Conservation (phyloP, 2,329 filamentous ascomycete species). For the Neopestalotiopsis sp. region DNA sequence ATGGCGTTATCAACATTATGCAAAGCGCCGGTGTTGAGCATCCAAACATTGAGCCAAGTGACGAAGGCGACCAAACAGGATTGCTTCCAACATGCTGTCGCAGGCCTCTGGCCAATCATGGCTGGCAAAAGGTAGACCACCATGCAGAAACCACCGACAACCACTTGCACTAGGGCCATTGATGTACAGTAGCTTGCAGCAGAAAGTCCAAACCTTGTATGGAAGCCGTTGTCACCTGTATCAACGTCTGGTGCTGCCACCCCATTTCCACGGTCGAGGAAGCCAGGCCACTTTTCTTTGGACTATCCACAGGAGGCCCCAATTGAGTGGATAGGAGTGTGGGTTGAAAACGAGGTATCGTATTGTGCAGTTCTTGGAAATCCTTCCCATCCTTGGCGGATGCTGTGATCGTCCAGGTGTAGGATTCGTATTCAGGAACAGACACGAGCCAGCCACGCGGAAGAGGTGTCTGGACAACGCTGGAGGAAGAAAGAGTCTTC, state of each 20-base stretch:
- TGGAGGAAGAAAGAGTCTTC: not conserved
- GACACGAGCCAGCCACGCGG: not conserved
- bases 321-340: not conserved
- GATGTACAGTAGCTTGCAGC: conserved; percentile 11
- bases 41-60: not conserved
- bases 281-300: not conserved
- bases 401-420: not conserved
- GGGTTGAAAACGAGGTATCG: not conserved
- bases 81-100: not conserved
- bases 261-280: not conserved
- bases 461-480: not conserved
- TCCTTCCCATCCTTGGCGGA: not conserved
- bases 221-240: not conserved
- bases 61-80: not conserved
- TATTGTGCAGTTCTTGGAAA: not conserved
- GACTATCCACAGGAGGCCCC: not conserved
- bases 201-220: not conserved
- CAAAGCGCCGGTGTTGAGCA: not conserved
- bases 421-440: not conserved
- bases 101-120: not conserved
- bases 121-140: conserved; percentile 2
- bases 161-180: conserved; percentile 4
- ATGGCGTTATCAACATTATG: not conserved
- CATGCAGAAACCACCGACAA: not conserved
- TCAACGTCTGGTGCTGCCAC: not conserved